These are phyloP conservation scores for Neonectria sp. DNA, from an alignment of 2,329 filamentous ascomycete genomes.

Conservation along the genomic window DNA sequence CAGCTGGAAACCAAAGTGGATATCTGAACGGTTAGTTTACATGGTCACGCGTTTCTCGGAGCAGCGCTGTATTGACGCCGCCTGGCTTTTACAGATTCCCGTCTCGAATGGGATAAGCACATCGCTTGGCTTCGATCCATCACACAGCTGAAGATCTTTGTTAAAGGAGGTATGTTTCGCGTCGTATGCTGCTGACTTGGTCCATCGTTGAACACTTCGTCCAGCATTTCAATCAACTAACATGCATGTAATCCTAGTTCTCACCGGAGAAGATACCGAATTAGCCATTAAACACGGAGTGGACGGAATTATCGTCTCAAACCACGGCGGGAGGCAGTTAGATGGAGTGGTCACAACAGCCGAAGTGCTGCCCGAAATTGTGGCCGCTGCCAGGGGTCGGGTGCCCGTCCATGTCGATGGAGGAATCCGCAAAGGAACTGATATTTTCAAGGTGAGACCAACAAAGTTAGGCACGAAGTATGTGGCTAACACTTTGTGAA, in stretches of 20 bases:
- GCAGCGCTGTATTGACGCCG: neutral
- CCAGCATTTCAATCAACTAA: neutral
- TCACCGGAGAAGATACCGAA: conserved; percentile 19
- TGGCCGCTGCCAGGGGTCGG: conserved; percentile 24
- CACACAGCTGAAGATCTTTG: conserved; percentile 26
- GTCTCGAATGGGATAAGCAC: conserved; percentile 23
- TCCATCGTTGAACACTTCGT: neutral
- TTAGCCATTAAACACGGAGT: conserved; percentile 26
- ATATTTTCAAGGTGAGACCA: conserved; percentile 22
- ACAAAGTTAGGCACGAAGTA: too few species aligned
- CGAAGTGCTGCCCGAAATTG: conserved; percentile 23
- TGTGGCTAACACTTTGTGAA: neutral
- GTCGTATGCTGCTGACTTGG: too few species aligned
- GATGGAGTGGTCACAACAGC: conserved; percentile 28
- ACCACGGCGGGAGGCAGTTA: conserved; percentile 25
- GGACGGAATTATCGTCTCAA: conserved; percentile 28
- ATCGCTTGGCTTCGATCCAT: conserved; percentile 25
- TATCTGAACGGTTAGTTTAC: conserved; percentile 18
- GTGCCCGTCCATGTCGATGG: conserved; percentile 26
- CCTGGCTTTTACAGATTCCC: conserved; percentile 2
- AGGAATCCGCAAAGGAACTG: conserved; percentile 28
- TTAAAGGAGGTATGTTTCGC: conserved; percentile 20
- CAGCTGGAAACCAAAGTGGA: conserved; percentile 9
- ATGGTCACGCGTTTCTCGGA: too few species aligned
- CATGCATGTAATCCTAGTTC: neutral